These are phyloP conservation scores for Starmerella stigmatis DNA, from an alignment of 805 yeast genomes.

Conservation along the genomic window DNA sequence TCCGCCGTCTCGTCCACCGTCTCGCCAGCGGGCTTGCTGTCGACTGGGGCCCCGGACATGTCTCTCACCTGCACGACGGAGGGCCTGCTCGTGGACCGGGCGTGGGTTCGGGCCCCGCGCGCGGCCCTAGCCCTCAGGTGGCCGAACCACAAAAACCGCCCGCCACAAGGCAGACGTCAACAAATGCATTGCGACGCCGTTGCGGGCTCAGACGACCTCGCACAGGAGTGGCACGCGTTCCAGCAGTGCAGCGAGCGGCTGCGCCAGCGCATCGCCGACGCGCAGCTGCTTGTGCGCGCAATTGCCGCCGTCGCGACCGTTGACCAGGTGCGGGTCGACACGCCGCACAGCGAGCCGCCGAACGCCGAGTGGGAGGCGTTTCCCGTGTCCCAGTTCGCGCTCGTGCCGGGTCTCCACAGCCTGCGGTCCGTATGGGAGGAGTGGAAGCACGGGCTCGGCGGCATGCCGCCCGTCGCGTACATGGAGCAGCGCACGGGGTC, in stretches of 20 bases:
- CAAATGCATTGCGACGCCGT: too few relatives aligned
- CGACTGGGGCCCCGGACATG: too few relatives aligned
- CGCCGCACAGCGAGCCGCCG: background rate
- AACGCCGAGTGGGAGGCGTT: background rate
- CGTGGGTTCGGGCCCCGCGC: too few relatives aligned
- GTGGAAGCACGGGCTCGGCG: constrained; percentile 11
- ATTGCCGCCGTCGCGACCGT: background rate
- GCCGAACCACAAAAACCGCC: too few relatives aligned
- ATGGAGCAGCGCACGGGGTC: constrained; percentile 9
- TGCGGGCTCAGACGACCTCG: too few relatives aligned
- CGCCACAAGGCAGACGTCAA: too few relatives aligned
- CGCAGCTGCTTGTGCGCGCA: background rate
- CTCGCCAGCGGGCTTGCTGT: too few relatives aligned
- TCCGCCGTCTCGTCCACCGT: too few relatives aligned
- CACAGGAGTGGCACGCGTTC: constrained; percentile 1
- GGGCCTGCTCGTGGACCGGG: too few relatives aligned
- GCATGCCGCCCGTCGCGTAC: constrained; percentile 9
- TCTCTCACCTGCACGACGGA: too few relatives aligned
- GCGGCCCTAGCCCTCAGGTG: too few relatives aligned
- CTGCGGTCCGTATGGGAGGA: constrained; percentile 2
- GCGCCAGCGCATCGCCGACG: constrained; percentile 3
- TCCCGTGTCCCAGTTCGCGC: background rate
- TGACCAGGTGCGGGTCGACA: background rate
- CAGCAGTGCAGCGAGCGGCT: constrained; percentile 4
- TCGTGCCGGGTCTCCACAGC: background rate